Percentiles rank a stretch among this genome's conserved stretches.
These are phyloP conservation scores for Colletotrichum sp. DNA, from an alignment of 2,329 filamentous ascomycete species.

Conservation along the genomic window DNA sequence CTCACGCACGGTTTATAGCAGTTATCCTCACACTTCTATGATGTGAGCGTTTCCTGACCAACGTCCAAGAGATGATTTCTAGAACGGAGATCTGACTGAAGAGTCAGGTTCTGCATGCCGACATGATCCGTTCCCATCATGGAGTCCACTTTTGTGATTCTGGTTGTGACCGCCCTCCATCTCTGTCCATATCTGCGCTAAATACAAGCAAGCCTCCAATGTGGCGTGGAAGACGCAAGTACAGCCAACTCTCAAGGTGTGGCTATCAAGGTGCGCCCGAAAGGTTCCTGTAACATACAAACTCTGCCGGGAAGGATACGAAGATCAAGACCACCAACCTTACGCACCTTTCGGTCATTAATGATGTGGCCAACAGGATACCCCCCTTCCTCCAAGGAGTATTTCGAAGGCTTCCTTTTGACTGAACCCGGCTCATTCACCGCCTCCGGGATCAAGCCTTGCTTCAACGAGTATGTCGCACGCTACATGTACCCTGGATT, in stretches of 20 bases:
- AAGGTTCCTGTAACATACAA: not conserved
- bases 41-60: not conserved
- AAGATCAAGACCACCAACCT: not conserved
- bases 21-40: not conserved
- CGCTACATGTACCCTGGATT: not conserved
- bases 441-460: too few relatives aligned
- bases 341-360: too few relatives aligned
- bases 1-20: fast-evolving
- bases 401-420: too few relatives aligned
- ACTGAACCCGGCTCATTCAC: too few relatives aligned
- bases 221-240: not conserved
- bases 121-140: not conserved
- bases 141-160: not conserved
- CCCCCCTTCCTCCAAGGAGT: too few relatives aligned
- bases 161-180: not conserved
- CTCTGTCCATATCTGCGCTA: not conserved
- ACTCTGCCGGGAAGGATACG: not conserved
- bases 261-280: not conserved
- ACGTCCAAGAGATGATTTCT: not conserved
- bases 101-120: fast-evolving
- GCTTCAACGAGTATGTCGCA: too few relatives aligned
- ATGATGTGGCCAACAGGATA: too few relatives aligned
- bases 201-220: not conserved
- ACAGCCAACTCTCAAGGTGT: not conserved
- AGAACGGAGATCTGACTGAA: not conserved